Percentiles rank a stretch among this genome's conserved stretches.
phyloP scores from a whole-genome alignment of 129 eudicot genomes.

The Escallonia rubra region DNA sequence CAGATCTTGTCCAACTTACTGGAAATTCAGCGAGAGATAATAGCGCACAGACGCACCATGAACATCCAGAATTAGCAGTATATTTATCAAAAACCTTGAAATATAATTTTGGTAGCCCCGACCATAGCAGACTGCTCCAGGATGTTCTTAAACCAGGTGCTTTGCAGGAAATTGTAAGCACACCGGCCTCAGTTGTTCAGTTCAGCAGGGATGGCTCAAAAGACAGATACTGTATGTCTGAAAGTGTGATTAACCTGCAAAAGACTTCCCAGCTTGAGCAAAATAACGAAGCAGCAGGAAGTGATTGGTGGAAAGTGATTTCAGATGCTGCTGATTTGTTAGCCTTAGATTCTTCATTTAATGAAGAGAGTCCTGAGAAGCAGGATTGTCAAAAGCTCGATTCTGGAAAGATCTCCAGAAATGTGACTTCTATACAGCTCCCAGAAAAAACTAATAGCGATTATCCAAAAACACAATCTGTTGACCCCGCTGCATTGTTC shows the following conservation, averaged over 20 bases:
- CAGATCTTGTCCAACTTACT: conserved; percentile 20
- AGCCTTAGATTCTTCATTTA: conserved; percentile 61
- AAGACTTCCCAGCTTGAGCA: conserved; percentile 30
- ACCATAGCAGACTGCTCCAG: neutral
- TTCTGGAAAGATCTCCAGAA: conserved; percentile 9
- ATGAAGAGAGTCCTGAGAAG: conserved; percentile 24
- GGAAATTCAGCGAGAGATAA: conserved; percentile 28
- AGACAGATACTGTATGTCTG: conserved; percentile 15
- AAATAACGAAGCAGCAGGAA: conserved; percentile 44
- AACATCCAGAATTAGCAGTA: conserved; percentile 36
- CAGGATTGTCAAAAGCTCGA: conserved; percentile 22
- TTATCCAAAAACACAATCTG: conserved; percentile 19
- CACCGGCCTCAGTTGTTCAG: neutral
- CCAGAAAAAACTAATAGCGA: conserved; percentile 3
- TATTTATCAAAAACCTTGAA: conserved; percentile 37
- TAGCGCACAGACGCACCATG: conserved; percentile 29
- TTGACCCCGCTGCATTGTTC: conserved; percentile 11
- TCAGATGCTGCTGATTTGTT: conserved; percentile 53
- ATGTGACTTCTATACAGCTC: conserved; percentile 4
- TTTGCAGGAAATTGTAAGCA: neutral
- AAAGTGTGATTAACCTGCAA: conserved; percentile 23
- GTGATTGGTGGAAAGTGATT: conserved; percentile 71
- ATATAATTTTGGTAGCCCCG: conserved; percentile 36
- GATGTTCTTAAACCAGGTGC: neutral
- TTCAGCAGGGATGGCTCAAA: conserved; percentile 5